Evolutionary conservation across 1,284 basidiomycete genomes (phyloP).

Genomic region (Pterula multifida): DNA sequence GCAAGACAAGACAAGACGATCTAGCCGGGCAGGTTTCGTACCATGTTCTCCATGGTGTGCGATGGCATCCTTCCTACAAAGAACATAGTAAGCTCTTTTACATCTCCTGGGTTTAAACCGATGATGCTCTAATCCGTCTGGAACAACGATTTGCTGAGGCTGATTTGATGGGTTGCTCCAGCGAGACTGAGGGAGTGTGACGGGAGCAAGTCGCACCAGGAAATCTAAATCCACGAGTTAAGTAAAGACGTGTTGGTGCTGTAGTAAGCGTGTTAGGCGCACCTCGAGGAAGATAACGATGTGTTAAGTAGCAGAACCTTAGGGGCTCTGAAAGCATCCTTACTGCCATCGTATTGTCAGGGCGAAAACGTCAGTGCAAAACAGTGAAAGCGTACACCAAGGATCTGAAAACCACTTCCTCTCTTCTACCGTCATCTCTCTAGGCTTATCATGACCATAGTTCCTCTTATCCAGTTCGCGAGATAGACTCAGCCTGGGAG

Average conservation of each 20-base stretch:
- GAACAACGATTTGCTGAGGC: constrained; percentile 25
- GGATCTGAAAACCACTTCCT: constrained; percentile 59
- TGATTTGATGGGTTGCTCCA: constrained; percentile 8
- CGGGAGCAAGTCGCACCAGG: constrained; percentile 44
- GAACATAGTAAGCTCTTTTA: constrained; percentile 35
- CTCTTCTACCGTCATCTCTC: constrained; percentile 52
- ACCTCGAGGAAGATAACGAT: constrained; percentile 47
- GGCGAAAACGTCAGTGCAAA: constrained; percentile 1
- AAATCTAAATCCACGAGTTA: too few species aligned
- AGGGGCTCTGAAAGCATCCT: constrained; percentile 58
- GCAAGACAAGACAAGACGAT: constrained; percentile 1
- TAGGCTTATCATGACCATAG: constrained; percentile 7
- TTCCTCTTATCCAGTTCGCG: background rate
- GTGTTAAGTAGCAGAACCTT: constrained; percentile 40
- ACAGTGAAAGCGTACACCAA: constrained; percentile 40
- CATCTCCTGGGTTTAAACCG: constrained; percentile 36
- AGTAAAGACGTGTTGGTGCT: too few species aligned
- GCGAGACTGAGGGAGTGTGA: constrained; percentile 25
- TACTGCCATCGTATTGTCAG: constrained; percentile 28
- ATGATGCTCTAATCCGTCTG: constrained; percentile 59
- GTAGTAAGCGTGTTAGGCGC: constrained; percentile 4
- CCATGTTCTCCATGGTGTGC: constrained; percentile 19
- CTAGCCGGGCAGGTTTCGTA: constrained; percentile 16
- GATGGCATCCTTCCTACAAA: constrained; percentile 44
- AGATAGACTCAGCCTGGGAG: background rate